Base-by-base conservation (phyloP, 495 filamentous ascomycete genomes). In the Neurospora tetrasperma region DNA sequence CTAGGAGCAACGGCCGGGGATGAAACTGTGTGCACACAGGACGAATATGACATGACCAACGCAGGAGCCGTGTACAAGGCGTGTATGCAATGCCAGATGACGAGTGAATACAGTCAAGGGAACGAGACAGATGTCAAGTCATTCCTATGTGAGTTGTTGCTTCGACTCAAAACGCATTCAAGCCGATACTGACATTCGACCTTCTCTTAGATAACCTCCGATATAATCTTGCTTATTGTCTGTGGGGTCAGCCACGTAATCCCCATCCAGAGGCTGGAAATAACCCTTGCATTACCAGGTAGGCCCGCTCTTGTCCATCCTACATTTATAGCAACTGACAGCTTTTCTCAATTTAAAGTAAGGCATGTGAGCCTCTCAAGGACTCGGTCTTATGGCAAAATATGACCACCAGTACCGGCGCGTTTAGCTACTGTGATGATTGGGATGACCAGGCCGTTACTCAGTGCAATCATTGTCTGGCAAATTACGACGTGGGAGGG, bases 261-360 rank as follows among this genome's bases (percentile, higher is more conserved):
- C 3, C 54, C 43, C 12, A 59, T 10, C 12, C 20, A 12, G 71
- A 73, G 14, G 66, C 73, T 16, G 40, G 41, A 6, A 74, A 72
- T 70, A 82, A 75, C 40, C 85, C 82, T 12, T 86, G 85, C 69
- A 74, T 80, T 3, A 85, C 82, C 66, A 73, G 73, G 84, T 86
- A 76, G 74, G 82, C 76, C 16, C 8, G 7, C 5, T 44, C 20
- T 69, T 31, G 23, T 11, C 23, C 27, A 41, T 38, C 10, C 14
- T 18, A 31, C 42, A 59, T 66, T 54, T 69, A 11, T 9, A 18
- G 4, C 27, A 35, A 62, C 74, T 76, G 68, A 77, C 76, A 73
- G 7, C 20, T 71, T 71, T 44, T 48, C 48, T 27, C 20, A 6
- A 0, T 27, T 35, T 6, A 35, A 35, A 86, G 84, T n/a, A 79